Conservation (phyloP, 257 asterid genomes). For the Ajuga chamaepitys region DNA sequence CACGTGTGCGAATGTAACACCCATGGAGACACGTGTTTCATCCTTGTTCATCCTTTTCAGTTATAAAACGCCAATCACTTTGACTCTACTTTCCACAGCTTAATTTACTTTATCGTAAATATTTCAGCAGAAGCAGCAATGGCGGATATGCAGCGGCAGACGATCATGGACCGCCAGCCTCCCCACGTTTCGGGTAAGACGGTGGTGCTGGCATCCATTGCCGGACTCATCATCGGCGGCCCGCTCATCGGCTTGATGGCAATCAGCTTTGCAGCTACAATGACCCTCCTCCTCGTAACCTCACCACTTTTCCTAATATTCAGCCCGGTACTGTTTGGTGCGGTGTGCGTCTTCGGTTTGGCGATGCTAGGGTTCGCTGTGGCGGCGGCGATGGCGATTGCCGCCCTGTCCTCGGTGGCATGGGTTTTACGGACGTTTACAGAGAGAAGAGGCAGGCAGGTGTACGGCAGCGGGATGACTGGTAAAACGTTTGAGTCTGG, state of each 20-base stretch:
- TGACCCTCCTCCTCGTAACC: constrained; percentile 8
- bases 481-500: not conserved
- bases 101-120: too few relatives aligned
- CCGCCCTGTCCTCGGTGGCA: not conserved
- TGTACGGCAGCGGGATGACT: not conserved
- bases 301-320: constrained; percentile 14
- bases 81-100: not conserved
- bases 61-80: not conserved
- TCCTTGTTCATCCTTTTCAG: not conserved
- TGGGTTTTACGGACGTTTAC: constrained; percentile 5
- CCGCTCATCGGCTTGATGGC: constrained; percentile 15
- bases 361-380: not conserved
- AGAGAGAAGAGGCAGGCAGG: not conserved
- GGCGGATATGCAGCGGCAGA: constrained; percentile 5
- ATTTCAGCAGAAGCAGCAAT: not conserved
- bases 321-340: constrained; percentile 13
- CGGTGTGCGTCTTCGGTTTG: constrained; percentile 7
- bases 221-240: constrained; percentile 8
- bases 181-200: not conserved
- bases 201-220: not conserved
- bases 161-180: not conserved
- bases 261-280: not conserved
- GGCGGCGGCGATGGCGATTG: constrained; percentile 16
- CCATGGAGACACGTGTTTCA: constrained; percentile 1
- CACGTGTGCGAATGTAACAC: not conserved